phyloP scores from a whole-genome alignment of 805 yeast species.

The Nakazawaea wickerhamii region DNA sequence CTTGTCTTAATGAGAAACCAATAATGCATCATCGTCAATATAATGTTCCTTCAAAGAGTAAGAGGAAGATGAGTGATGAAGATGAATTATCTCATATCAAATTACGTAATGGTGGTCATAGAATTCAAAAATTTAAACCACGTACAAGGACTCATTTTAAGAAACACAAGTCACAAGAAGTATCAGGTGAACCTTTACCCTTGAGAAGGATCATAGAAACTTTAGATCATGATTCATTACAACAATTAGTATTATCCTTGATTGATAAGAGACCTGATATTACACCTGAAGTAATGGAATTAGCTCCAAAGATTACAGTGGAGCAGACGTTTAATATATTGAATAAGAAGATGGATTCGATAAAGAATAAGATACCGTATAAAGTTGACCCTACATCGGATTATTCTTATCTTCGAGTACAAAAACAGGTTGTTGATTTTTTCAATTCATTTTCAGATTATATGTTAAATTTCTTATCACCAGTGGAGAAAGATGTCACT shows the following conservation, averaged over 20 bases:
- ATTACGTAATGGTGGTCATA: not conserved
- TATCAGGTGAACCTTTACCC: slow-evolving; percentile 58
- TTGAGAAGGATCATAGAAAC: slow-evolving; percentile 62
- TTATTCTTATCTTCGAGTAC: slow-evolving; percentile 71
- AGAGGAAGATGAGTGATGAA: slow-evolving; percentile 2
- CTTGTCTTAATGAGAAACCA: slow-evolving; percentile 1
- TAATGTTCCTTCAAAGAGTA: not conserved
- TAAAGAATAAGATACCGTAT: slow-evolving; percentile 58
- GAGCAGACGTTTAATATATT: slow-evolving; percentile 47
- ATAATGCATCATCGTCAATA: not conserved
- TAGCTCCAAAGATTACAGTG: slow-evolving; percentile 57
- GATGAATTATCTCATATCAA: not conserved
- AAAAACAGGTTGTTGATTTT: slow-evolving; percentile 62
- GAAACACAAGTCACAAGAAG: slow-evolving; percentile 33
- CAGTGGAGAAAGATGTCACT: slow-evolving; percentile 50
- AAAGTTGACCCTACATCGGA: slow-evolving; percentile 69
- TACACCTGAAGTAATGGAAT: slow-evolving; percentile 38
- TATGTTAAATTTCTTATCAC: slow-evolving; percentile 67
- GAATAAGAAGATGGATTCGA: slow-evolving; percentile 36
- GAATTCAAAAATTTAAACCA: not conserved
- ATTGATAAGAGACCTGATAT: slow-evolving; percentile 61
- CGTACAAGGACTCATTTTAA: slow-evolving; percentile 17
- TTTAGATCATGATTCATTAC: slow-evolving; percentile 52
- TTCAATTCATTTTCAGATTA: slow-evolving; percentile 69
- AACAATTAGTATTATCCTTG: slow-evolving; percentile 44